These are phyloP conservation scores for Xylaria flabelliformis DNA, from an alignment of 495 filamentous ascomycete genomes.

Conservation along the genomic window DNA sequence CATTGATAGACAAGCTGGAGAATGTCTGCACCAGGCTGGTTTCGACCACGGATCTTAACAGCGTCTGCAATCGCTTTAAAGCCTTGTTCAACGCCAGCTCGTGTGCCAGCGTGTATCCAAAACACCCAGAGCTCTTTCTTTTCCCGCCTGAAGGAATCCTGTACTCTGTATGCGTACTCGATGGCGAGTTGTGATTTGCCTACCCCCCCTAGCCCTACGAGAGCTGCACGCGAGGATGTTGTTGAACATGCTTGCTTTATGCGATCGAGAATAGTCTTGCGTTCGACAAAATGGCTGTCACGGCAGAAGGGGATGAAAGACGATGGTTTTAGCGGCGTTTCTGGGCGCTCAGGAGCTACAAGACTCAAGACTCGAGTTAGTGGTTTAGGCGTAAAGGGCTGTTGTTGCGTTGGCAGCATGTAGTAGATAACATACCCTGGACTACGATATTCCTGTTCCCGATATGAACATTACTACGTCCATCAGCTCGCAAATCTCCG, in stretches of 20 bases:
- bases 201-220: conserved; percentile 36
- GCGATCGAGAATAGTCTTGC: conserved; percentile 39
- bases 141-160: conserved; percentile 23
- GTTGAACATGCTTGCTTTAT: conserved; percentile 38
- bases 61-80: conserved; percentile 48
- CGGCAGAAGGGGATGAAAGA: conserved; percentile 44
- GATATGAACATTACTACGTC: neutral
- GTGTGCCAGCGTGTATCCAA: conserved; percentile 50
- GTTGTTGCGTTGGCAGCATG: neutral
- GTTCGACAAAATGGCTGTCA: conserved; percentile 45
- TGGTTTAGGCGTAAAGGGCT: neutral
- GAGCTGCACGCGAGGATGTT: conserved; percentile 28
- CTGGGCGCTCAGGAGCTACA: conserved; percentile 25
- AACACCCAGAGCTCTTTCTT: conserved; percentile 41
- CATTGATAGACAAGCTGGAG: conserved; percentile 47
- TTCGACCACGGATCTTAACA: conserved; percentile 43
- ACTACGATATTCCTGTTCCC: neutral
- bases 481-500: neutral
- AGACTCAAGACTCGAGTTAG: neutral
- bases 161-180: conserved; percentile 45
- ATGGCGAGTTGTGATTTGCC: conserved; percentile 43
- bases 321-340: conserved; percentile 36
- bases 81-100: conserved; percentile 44
- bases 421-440: neutral
- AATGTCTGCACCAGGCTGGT: conserved; percentile 46